A percentile compares a stretch with the other conserved stretches of the same genome.
Evolutionary conservation across 345 rosid genomes (phyloP).

Genomic region (Aquilaria sinensis): DNA sequence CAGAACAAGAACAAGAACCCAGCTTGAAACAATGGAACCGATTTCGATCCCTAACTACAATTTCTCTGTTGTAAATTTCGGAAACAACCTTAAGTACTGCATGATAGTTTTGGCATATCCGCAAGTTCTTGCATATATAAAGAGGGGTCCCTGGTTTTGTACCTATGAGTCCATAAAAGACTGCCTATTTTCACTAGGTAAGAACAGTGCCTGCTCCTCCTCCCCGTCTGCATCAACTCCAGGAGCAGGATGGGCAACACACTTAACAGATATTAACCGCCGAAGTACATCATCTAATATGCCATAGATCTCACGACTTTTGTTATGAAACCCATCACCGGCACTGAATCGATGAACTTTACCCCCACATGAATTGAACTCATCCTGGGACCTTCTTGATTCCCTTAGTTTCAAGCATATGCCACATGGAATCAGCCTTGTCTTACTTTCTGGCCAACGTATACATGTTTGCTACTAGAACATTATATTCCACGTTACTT

Average conservation of each 20-base stretch:
- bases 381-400: slow-evolving; percentile 66
- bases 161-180: slow-evolving; percentile 70
- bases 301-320: slow-evolving; percentile 39
- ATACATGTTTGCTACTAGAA: slow-evolving; percentile 65
- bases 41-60: slow-evolving; percentile 70
- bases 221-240: slow-evolving; percentile 39
- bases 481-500: slow-evolving; percentile 52
- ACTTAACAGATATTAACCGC: slow-evolving; percentile 51
- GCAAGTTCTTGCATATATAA: slow-evolving; percentile 61
- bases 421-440: slow-evolving; percentile 37
- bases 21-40: slow-evolving; percentile 69
- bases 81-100: slow-evolving; percentile 65
- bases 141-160: slow-evolving; percentile 46
- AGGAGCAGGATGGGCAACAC: slow-evolving; percentile 35
- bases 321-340: slow-evolving; percentile 64
- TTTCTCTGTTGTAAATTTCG: slow-evolving; percentile 44
- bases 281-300: slow-evolving; percentile 51
- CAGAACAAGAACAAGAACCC: slow-evolving; percentile 77
- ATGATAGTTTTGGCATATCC: slow-evolving; percentile 76
- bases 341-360: slow-evolving; percentile 58
- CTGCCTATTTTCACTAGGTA: slow-evolving; percentile 80
- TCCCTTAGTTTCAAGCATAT: slow-evolving; percentile 41
- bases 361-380: slow-evolving; percentile 55
- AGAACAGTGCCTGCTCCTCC: slow-evolving; percentile 63
- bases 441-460: slow-evolving; percentile 46